Base-by-base conservation (phyloP, 768 basidiomycete genomes). In the Leccinum obscurum region DNA sequence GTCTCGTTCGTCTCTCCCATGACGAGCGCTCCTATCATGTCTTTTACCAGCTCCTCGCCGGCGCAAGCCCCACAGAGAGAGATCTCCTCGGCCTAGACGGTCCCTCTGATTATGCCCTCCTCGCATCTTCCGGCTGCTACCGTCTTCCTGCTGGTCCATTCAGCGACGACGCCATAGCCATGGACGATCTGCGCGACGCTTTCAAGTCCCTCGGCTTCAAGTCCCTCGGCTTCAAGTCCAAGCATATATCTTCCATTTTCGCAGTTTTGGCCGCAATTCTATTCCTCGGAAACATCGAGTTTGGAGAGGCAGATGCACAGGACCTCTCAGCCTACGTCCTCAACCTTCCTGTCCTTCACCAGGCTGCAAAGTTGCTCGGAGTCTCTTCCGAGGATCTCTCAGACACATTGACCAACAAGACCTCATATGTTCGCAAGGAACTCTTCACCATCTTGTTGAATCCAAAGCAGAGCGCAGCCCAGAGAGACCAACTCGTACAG, bases 1-100 rank as follows among this genome's bases (percentile, higher is more conserved):
- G 85, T 17, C 73, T 86, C 32, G 76, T 76, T 35, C 77, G 77
- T 6, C 77, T 87, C 54, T 70, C 79, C 1, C 81, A 84, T 35
- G 86, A 87, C 56, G 85, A 87, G 64, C 78, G 85, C n/a, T 79
- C 82, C 24, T 87, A 81, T 70, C 86, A 87, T 64, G 77, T 87
- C 41, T 87, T 87, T 71, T 87, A 87, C 71, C 85, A 87, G 65
- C 76, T 87, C 55, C 72, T 87, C 39, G 82, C 86, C 30, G 85
- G 85, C 32, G 84, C 85, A 48, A 79, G 76, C 13, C 81, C 83
- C 24, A 69, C 76, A 35, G 84, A 87, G 64, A 77, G 85, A 32
- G 86, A 87, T 60, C 59, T 66, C 32, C 77, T 83, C 59, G 74
- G 76, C 39, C 71, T 87, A 26, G 85, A 87, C 63, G 85, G 84